Evolutionary conservation across 2,329 filamentous ascomycete species (phyloP), one percentile per base, ranked within the genome.

Genomic region (Microthyrium microscopicum): DNA sequence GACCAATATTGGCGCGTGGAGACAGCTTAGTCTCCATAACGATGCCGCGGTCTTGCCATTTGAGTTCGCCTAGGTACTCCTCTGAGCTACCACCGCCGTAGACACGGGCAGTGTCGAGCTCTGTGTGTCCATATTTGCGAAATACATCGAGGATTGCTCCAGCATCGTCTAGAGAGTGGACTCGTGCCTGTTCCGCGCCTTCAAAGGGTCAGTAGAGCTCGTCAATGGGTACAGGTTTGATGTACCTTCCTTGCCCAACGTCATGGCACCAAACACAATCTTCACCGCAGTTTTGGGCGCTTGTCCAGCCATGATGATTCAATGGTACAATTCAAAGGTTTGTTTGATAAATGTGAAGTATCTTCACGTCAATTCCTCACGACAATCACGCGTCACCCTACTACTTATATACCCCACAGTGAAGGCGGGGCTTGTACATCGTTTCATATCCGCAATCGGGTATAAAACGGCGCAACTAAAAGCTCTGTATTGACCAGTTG

Each of bases 21-120:
- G 49, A 58, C 13, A 59, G 45, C 37, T 64, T 64, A 1, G 60
- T 63, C 35, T 54, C 57, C 42, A 63, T 51, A 12, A 47, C 34
- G 15, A 64, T 42, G 13, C 52, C 52, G n/a, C 57, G 50, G 5
- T 46, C 33, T 29, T 56, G 40, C 53, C 55, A 60, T 17, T 53
- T 40, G 8, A 56, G 41, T 9, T 49, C 42, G 5, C 53, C 61
- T 2, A 70, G 55, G 28, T 56, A 54, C 33, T 59, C 50, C 44
- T 59, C 56, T 19, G 44, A 47, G 26, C 46, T 44, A 28, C 55
- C 54, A n/a, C 31, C 26, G 29, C 53, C 54, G 43, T 58, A 58
- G 31, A 54, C 43, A 16, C 53, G 51, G 5, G 54, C 51, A 1
- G 53, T 57, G 38, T 57, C 55, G 30, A 58, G 41, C 18, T 54